Percentiles rank a stretch among this genome's conserved stretches.
Evolutionary conservation across 805 yeast genomes (phyloP).

Genomic region (Metschnikowia lunata): DNA sequence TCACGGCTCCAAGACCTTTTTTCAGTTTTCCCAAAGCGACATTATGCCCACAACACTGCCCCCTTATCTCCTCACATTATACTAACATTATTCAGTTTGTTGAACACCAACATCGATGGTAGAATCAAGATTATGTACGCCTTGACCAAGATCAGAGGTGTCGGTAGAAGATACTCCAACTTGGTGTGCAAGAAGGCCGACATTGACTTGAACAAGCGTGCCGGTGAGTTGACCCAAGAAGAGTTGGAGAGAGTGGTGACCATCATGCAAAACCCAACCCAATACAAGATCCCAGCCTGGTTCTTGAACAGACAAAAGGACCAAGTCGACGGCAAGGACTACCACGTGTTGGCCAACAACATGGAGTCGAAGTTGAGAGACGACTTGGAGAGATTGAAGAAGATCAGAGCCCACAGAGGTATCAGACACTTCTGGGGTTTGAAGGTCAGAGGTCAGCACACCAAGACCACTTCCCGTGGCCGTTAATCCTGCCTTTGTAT

Average conservation of each 20-base stretch:
- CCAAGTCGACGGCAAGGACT: slow-evolving; percentile 97
- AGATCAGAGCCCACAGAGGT: slow-evolving; percentile 99
- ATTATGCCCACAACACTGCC: neutral
- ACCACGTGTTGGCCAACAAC: slow-evolving; percentile 98
- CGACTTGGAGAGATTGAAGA: slow-evolving; percentile 99
- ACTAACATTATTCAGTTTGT: slow-evolving; percentile 59
- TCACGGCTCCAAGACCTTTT: neutral
- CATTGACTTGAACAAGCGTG: slow-evolving; percentile 96
- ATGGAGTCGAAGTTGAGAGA: slow-evolving; percentile 99
- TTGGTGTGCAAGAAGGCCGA: slow-evolving; percentile 99
- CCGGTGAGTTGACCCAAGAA: slow-evolving; percentile 99
- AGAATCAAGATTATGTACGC: slow-evolving; percentile 99
- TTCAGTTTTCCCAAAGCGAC: no score
- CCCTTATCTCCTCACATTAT: neutral
- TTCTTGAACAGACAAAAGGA: slow-evolving; percentile 96
- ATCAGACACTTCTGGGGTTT: slow-evolving; percentile 99
- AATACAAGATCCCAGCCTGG: slow-evolving; percentile 99
- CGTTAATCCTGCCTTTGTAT: slow-evolving; percentile 24
- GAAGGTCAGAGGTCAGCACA: slow-evolving; percentile 99
- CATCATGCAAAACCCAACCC: slow-evolving; percentile 99
- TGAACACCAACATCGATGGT: slow-evolving; percentile 99
- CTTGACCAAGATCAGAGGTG: slow-evolving; percentile 99
- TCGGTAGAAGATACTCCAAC: slow-evolving; percentile 99
- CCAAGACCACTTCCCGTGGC: slow-evolving; percentile 99
- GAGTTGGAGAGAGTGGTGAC: slow-evolving; percentile 99